phyloP scores from a whole-genome alignment of 2,329 filamentous ascomycete species.

The Alternaria sp. region DNA sequence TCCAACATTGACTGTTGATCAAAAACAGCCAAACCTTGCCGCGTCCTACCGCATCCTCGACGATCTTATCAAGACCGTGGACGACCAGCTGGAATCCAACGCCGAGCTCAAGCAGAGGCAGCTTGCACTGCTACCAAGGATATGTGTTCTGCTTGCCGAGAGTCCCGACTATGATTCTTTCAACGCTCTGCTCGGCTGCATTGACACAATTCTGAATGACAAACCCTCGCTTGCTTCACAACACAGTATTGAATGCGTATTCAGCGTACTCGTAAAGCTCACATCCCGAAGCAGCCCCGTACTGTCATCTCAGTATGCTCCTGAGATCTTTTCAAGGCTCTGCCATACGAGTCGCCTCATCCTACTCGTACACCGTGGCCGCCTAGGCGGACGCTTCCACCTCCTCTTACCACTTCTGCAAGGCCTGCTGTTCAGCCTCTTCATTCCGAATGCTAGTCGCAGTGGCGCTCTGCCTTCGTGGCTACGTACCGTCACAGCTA shows the following conservation, averaged over 20 bases:
- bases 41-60: constrained; percentile 33
- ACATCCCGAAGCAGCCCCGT: constrained; percentile 39
- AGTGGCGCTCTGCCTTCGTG: constrained; percentile 38
- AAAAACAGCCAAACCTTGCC: constrained; percentile 8
- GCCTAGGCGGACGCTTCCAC: constrained; percentile 66
- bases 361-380: constrained; percentile 63
- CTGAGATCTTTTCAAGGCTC: constrained; percentile 59
- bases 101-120: constrained; percentile 32
- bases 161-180: constrained; percentile 62
- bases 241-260: constrained; percentile 50
- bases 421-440: constrained; percentile 61
- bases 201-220: constrained; percentile 51
- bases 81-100: constrained; percentile 31
- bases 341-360: constrained; percentile 61
- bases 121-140: constrained; percentile 32
- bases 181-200: constrained; percentile 57
- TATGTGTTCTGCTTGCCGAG: constrained; percentile 45
- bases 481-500: constrained; percentile 27
- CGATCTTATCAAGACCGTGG: constrained; percentile 35
- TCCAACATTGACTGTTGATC: constrained; percentile 15
- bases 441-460: constrained; percentile 52
- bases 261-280: constrained; percentile 46
- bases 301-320: constrained; percentile 32
- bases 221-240: constrained; percentile 52
- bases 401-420: constrained; percentile 63